Conservation (phyloP, 1,139 yeast genomes). For the Yamadazyma buinensis region DNA sequence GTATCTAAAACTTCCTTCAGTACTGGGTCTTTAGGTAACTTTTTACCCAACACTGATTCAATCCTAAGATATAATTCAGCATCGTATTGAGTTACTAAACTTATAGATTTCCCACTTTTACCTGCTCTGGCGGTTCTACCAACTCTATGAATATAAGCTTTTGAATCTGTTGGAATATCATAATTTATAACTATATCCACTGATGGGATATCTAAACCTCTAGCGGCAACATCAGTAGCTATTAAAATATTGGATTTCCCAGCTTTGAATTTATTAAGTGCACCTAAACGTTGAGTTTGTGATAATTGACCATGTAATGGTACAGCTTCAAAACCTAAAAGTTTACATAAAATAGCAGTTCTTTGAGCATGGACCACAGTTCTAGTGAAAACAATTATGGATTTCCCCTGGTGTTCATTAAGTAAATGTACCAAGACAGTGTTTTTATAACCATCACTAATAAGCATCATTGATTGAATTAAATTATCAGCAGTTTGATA, state of each 20-base stretch:
- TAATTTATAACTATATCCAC: constrained; percentile 92
- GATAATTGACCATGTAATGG: constrained; percentile 94
- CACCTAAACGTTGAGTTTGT: constrained; percentile 89
- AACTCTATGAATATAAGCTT: constrained; percentile 94
- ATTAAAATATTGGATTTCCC: constrained; percentile 80
- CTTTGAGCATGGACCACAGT: constrained; percentile 96
- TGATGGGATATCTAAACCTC: constrained; percentile 94
- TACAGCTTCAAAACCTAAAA: constrained; percentile 82
- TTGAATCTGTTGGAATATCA: constrained; percentile 97
- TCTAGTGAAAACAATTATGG: constrained; percentile 85
- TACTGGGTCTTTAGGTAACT: constrained; percentile 71
- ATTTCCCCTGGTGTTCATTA: constrained; percentile 82
- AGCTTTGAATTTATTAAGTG: constrained; percentile 85
- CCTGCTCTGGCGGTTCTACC: constrained; percentile 99
- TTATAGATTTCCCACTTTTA: constrained; percentile 85
- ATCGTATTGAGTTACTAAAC: constrained; percentile 93
- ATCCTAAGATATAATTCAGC: constrained; percentile 82
- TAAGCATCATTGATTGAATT: constrained; percentile 84
- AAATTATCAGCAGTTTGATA: constrained; percentile 92
- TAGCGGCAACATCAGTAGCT: constrained; percentile 97
- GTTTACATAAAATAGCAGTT: constrained; percentile 74
- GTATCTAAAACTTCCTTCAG: constrained; percentile 75
- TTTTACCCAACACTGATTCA: constrained; percentile 80
- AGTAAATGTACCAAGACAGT: constrained; percentile 78
- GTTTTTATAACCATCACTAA: constrained; percentile 90